Conservation (phyloP, 2,329 filamentous ascomycete genomes). For the Alternaria rosae region DNA sequence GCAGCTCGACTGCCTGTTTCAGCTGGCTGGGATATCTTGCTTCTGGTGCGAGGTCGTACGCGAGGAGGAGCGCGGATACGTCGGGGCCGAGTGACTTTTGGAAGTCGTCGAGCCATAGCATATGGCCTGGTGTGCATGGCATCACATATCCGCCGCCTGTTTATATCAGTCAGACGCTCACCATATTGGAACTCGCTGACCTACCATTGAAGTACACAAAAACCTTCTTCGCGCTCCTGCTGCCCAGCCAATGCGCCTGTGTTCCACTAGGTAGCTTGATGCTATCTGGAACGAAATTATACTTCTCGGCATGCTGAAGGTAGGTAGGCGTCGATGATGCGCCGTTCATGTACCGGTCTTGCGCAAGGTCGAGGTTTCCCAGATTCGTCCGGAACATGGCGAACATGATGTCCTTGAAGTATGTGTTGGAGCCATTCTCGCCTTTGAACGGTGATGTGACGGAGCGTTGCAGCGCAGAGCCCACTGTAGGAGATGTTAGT, state of each 20-base stretch:
- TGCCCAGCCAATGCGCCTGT: constrained; percentile 58
- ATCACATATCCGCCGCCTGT: constrained; percentile 65
- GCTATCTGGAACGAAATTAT: constrained; percentile 49
- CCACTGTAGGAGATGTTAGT: constrained; percentile 26
- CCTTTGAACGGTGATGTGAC: constrained; percentile 49
- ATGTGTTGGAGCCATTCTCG: constrained; percentile 43
- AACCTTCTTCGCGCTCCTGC: constrained; percentile 47
- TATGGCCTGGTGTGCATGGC: constrained; percentile 56
- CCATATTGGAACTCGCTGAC: not conserved
- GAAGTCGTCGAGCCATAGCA: constrained; percentile 58
- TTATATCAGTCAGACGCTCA: constrained; percentile 5
- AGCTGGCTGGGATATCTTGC: constrained; percentile 58
- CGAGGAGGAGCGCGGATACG: constrained; percentile 61
- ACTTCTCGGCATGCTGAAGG: constrained; percentile 43
- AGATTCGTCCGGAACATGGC: constrained; percentile 42
- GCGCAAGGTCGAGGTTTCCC: constrained; percentile 36
- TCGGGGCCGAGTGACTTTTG: constrained; percentile 56
- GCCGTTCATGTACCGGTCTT: constrained; percentile 45
- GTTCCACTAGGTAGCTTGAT: constrained; percentile 52
- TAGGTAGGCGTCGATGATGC: constrained; percentile 44
- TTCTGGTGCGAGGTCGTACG: constrained; percentile 65
- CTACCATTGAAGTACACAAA: constrained; percentile 59
- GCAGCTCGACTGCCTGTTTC: constrained; percentile 54
- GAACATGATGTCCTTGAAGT: constrained; percentile 47
- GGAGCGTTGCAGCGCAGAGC: constrained; percentile 43